These are phyloP conservation scores for Populus nigra DNA, from an alignment of 345 rosid species.

Conservation along the genomic window DNA sequence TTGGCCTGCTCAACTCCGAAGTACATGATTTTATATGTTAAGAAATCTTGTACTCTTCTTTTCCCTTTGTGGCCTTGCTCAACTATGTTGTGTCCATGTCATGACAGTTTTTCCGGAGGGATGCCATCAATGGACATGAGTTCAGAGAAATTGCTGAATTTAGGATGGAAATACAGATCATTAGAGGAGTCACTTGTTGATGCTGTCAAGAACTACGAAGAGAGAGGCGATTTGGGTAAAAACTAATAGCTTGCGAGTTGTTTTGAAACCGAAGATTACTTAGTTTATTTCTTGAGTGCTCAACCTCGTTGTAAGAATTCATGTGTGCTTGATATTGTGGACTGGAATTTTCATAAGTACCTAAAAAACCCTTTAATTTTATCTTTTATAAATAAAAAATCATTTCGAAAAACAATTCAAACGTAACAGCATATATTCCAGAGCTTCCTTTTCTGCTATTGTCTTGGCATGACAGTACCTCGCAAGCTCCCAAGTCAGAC, in stretches of 20 bases:
- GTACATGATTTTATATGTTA: not conserved
- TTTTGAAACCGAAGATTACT: not conserved
- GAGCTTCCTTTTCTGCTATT: constrained; percentile 42
- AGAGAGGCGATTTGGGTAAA: constrained; percentile 20
- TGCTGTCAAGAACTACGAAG: constrained; percentile 39
- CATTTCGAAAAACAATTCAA: no score
- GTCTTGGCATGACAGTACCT: constrained; percentile 42
- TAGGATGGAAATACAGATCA: constrained; percentile 49
- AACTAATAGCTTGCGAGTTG: not conserved
- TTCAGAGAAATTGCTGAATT: constrained; percentile 40
- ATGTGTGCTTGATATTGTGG: no score
- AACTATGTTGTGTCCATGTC: not conserved
- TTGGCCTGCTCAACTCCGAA: no score
- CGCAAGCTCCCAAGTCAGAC: constrained; percentile 36
- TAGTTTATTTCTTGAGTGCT: no score
- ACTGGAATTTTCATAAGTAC: no score
- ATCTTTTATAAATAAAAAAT: no score
- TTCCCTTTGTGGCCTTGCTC: not conserved
- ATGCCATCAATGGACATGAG: constrained; percentile 19
- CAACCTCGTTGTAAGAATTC: no score
- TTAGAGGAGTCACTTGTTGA: constrained; percentile 44
- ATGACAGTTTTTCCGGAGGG: constrained; percentile 20
- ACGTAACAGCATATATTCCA: constrained; percentile 16
- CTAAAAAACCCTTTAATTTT: no score
- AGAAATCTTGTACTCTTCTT: not conserved